Conservation (phyloP, 345 rosid species). For the Schrenkiella parvula region DNA sequence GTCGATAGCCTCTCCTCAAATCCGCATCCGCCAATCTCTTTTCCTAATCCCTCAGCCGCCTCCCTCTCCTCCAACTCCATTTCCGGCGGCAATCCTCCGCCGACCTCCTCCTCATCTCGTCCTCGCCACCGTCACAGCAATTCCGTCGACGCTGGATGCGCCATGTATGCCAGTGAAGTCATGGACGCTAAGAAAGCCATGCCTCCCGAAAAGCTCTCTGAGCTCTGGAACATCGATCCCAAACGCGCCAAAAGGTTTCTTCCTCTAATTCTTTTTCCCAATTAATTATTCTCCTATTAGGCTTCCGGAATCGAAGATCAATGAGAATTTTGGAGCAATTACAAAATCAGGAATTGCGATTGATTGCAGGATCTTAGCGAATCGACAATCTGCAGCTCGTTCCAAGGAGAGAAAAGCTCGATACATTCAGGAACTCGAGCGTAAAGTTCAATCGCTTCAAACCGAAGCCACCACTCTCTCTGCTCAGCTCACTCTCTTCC, state of each 20-base stretch:
- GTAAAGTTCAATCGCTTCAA: constrained; percentile 79
- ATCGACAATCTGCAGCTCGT: constrained; percentile 86
- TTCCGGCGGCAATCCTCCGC: not conserved
- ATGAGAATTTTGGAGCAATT: not conserved
- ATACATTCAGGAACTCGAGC: constrained; percentile 75
- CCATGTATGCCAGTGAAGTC: constrained; percentile 40
- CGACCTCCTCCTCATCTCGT: constrained; percentile 26
- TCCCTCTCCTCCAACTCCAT: not conserved
- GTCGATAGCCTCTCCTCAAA: constrained; percentile 39
- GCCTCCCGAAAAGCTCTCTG: constrained; percentile 70
- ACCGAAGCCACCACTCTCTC: constrained; percentile 78
- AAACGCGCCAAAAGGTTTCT: constrained; percentile 73
- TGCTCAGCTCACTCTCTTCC: constrained; percentile 74
- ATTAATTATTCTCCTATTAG: not conserved
- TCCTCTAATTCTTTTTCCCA: not conserved
- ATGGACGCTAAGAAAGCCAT: constrained; percentile 75
- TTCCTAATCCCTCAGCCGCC: constrained; percentile 3
- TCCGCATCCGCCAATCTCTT: constrained; percentile 21
- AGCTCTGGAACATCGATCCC: constrained; percentile 68
- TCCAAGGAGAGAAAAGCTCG: constrained; percentile 87
- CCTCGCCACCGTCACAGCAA: constrained; percentile 57
- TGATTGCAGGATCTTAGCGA: constrained; percentile 63
- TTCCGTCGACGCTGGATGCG: constrained; percentile 52
- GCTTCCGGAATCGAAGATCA: not conserved
- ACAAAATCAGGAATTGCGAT: constrained; percentile 5